Evolutionary conservation across 345 rosid genomes (phyloP), one percentile per base, ranked within the genome.

Genomic region (Eucalyptus leucophloia): DNA sequence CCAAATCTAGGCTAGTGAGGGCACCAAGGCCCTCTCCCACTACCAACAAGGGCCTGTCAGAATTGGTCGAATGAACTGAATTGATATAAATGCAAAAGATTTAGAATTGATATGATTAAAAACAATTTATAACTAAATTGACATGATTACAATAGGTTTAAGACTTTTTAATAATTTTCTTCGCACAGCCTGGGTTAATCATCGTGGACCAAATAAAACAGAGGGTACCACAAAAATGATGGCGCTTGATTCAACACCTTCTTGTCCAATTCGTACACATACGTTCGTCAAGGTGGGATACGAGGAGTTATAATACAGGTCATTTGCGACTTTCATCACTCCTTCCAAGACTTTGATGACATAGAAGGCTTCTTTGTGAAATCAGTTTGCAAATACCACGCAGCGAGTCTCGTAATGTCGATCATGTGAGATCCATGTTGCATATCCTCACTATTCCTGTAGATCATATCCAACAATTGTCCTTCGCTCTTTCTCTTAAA

Each of bases 1-100:
- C 58, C 5, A 53, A 53, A 8, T 53, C 0, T 19, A 0, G 58
- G 24, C 58, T 53, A 19, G 0, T 0, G 0, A 19, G 1, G 24
- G 58, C 58, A 53, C 19, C 0, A 5, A 0, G 4, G 14, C 13
- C 14, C 28, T 9, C 13, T 0, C 6, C 30, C 30, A 56, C 13
- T 1, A 0, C 28, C 0, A 4, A 0, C 1, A 9, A 24, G 0
- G 5, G 0, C 6, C 0, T 0, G 13, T 0, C 2, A 4, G 0
- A 56, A 56, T 56, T 56, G 1, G 0, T 9, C 0, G 0, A 23
- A 56, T 56, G 0, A 1, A 56, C 1, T 56, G 0, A 4, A 56
- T 0, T 24, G 1, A 10, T 0, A 24, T 10, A 9, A 10, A 56
- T 24, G 1, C 30, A 23, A 56, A 56, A 56, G 0, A 0, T 23